These are phyloP conservation scores for Boletus tomentosulus DNA, from an alignment of 768 basidiomycete species.

Conservation along the genomic window DNA sequence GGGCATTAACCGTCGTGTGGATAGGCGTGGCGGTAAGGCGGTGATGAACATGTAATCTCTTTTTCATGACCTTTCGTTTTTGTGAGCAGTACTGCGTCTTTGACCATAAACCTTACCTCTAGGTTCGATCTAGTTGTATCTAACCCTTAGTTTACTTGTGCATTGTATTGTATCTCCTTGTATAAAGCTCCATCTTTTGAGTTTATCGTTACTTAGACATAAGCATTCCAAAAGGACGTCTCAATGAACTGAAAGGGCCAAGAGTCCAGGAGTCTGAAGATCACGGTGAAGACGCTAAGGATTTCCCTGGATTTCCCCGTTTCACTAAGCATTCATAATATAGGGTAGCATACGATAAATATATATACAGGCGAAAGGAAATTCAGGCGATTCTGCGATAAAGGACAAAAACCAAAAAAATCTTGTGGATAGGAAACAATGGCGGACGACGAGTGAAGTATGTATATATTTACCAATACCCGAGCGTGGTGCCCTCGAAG, in stretches of 20 bases:
- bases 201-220: neutral
- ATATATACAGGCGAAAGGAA: neutral
- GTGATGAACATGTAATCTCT: constrained; percentile 17
- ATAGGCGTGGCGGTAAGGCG: constrained; percentile 28
- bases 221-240: neutral
- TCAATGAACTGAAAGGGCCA: neutral
- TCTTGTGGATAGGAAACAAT: neutral
- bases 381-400: too few relatives aligned
- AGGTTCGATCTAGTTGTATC: neutral
- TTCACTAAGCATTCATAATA: too few relatives aligned
- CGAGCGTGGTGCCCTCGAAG: constrained; percentile 9
- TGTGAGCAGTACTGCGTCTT: neutral
- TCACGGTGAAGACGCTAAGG: too few relatives aligned
- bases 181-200: neutral
- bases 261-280: too few relatives aligned
- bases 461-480: constrained; percentile 13
- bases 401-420: too few relatives aligned
- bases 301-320: too few relatives aligned
- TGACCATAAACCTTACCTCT: too few relatives aligned
- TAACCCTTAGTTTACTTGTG: neutral
- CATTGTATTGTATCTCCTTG: neutral
- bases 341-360: neutral
- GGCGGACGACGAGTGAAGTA: neutral
- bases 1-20: constrained; percentile 57
- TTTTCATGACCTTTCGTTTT: neutral